A percentile compares a stretch with the other conserved stretches of the same genome.
phyloP scores from a whole-genome alignment of 768 basidiomycete genomes.

The Lentinula sp. region DNA sequence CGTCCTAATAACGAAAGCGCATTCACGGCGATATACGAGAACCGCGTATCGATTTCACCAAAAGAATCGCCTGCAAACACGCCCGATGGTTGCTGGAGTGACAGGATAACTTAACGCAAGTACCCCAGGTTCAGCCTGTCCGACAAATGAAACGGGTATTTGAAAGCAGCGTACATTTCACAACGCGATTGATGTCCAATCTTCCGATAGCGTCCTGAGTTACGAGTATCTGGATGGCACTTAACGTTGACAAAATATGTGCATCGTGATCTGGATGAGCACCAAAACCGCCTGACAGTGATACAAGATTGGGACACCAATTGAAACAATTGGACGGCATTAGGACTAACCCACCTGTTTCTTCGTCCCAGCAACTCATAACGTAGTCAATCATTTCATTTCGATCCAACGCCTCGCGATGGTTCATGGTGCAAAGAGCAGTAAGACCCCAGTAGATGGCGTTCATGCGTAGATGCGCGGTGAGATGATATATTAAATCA shows the following conservation, averaged over 20 bases:
- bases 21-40: constrained; percentile 81
- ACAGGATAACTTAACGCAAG: constrained; percentile 62
- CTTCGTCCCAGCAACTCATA: constrained; percentile 92
- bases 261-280: constrained; percentile 93
- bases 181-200: constrained; percentile 64
- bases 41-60: constrained; percentile 92
- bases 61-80: constrained; percentile 86
- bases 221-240: constrained; percentile 86
- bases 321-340: not conserved
- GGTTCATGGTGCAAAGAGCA: constrained; percentile 77
- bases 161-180: constrained; percentile 51
- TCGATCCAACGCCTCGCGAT: constrained; percentile 69
- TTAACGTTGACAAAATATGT: constrained; percentile 80
- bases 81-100: constrained; percentile 81
- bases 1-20: constrained; percentile 77
- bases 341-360: constrained; percentile 49
- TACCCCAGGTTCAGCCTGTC: not conserved
- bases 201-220: constrained; percentile 79
- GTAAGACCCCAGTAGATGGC: constrained; percentile 96
- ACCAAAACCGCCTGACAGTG: constrained; percentile 73
- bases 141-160: not conserved
- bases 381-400: constrained; percentile 88
- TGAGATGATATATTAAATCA: constrained; percentile 85
- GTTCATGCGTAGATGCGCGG: constrained; percentile 90
- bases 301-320: not conserved